Evolutionary conservation across 257 asterid species (phyloP).

Genomic region (Euphrasia confusa): DNA sequence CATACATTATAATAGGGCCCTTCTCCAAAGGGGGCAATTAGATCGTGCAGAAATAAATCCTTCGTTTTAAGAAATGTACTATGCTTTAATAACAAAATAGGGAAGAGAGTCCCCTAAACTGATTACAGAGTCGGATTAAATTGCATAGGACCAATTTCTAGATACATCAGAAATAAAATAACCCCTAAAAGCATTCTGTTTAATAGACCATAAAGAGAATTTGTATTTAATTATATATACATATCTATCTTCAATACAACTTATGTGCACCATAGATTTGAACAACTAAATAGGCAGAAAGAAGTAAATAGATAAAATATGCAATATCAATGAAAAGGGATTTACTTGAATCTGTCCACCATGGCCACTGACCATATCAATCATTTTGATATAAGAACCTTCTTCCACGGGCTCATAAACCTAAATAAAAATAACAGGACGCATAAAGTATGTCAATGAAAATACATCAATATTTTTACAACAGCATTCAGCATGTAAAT

Average conservation of each 20-base stretch:
- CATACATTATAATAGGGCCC: not conserved
- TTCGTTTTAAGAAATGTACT: too few relatives aligned
- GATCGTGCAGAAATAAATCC: slow-evolving; percentile 8
- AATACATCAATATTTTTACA: slow-evolving; percentile 18
- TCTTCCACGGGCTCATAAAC: slow-evolving; percentile 97
- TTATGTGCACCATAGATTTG: slow-evolving; percentile 3
- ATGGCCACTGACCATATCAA: slow-evolving; percentile 94
- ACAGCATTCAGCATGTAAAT: slow-evolving; percentile 15
- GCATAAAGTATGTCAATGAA: slow-evolving; percentile 5
- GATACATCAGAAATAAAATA: too few relatives aligned
- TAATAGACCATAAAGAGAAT: not conserved
- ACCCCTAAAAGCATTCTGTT: too few relatives aligned
- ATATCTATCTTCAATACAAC: not conserved
- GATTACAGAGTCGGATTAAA: too few relatives aligned
- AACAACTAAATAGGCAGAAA: slow-evolving; percentile 5
- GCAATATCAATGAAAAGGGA: slow-evolving; percentile 16
- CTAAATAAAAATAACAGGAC: slow-evolving; percentile 35
- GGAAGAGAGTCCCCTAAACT: too few relatives aligned
- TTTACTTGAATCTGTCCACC: slow-evolving; percentile 97
- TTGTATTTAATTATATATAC: too few relatives aligned
- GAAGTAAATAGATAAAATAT: slow-evolving; percentile 12
- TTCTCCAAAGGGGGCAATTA: slow-evolving; percentile 16
- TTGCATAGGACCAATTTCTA: too few relatives aligned
- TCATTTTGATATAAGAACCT: slow-evolving; percentile 97
- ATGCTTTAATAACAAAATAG: too few relatives aligned